Evolutionary conservation across 352 stramenopile species (phyloP).

Genomic region (Globisporangium spinosum): DNA sequence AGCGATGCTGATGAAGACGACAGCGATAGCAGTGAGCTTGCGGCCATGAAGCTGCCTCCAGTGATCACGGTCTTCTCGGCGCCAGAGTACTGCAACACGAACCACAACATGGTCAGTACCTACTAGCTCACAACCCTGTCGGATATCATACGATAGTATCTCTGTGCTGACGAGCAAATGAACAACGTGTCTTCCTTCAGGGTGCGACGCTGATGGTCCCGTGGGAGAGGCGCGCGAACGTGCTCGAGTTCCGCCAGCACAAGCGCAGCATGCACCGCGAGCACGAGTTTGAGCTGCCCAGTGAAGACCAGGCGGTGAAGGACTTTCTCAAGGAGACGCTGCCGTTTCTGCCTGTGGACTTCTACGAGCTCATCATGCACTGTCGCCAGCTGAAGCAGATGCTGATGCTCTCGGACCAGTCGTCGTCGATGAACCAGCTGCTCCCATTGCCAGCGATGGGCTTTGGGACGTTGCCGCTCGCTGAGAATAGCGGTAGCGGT

Average conservation of each 20-base stretch:
- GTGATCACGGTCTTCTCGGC: slow-evolving; percentile 83
- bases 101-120: slow-evolving; percentile 53
- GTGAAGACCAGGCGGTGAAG: slow-evolving; percentile 54
- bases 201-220: slow-evolving; percentile 68
- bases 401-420: slow-evolving; percentile 17
- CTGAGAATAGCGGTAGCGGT: background rate
- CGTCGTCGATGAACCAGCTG: slow-evolving; percentile 17
- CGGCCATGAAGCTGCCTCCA: slow-evolving; percentile 33
- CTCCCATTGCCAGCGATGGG: background rate
- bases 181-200: slow-evolving; percentile 9
- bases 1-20: slow-evolving; percentile 8
- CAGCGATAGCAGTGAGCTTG: background rate
- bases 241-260: slow-evolving; percentile 67
- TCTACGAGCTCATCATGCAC: slow-evolving; percentile 66
- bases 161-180: background rate
- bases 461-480: background rate
- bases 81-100: slow-evolving; percentile 82
- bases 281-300: slow-evolving; percentile 44
- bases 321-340: slow-evolving; percentile 52
- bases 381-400: slow-evolving; percentile 45
- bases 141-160: background rate
- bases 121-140: background rate
- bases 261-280: slow-evolving; percentile 56
- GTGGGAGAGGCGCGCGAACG: slow-evolving; percentile 32
- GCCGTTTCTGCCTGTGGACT: slow-evolving; percentile 74